These are phyloP conservation scores for Sarocladium kiliense DNA, from an alignment of 2,329 filamentous ascomycete genomes.

Conservation along the genomic window DNA sequence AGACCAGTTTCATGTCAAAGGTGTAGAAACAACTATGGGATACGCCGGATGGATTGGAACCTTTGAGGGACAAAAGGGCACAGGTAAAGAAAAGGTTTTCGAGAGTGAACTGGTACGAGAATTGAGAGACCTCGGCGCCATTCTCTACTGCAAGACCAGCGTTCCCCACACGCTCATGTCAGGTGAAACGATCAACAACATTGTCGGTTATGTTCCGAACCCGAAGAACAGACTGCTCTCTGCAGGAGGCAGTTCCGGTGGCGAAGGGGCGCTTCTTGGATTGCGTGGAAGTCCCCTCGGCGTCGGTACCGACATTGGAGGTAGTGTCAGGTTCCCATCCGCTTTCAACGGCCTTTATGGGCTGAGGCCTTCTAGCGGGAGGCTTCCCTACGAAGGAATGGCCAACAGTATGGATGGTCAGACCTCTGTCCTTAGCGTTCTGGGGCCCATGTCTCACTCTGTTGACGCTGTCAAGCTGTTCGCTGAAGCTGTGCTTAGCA, in stretches of 20 bases:
- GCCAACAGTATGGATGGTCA: constrained; percentile 29
- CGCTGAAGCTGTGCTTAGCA: constrained; percentile 23
- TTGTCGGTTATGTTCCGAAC: constrained; percentile 58
- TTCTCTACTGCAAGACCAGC: constrained; percentile 66
- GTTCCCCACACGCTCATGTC: constrained; percentile 52
- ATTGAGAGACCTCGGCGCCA: constrained; percentile 53
- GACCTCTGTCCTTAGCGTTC: constrained; percentile 25
- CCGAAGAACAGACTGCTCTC: constrained; percentile 56
- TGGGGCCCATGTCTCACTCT: constrained; percentile 26
- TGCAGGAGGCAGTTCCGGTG: constrained; percentile 61
- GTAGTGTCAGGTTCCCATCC: constrained; percentile 38
- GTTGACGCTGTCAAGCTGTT: constrained; percentile 16
- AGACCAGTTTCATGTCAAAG: constrained; percentile 53
- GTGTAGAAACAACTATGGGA: constrained; percentile 47
- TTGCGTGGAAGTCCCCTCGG: constrained; percentile 33
- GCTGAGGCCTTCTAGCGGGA: constrained; percentile 25
- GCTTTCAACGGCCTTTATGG: constrained; percentile 39
- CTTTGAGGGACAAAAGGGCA: constrained; percentile 29
- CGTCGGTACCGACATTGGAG: constrained; percentile 41
- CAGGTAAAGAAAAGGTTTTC: not conserved
- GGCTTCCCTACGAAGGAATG: constrained; percentile 26
- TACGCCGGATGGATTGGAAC: constrained; percentile 49
- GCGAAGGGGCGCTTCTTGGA: constrained; percentile 38
- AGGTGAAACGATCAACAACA: constrained; percentile 44
- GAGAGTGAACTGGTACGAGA: constrained; percentile 49